Evolutionary conservation across 106 monocot species (phyloP), one percentile per base, ranked within the genome.

Genomic region (Acorus gramineus): DNA sequence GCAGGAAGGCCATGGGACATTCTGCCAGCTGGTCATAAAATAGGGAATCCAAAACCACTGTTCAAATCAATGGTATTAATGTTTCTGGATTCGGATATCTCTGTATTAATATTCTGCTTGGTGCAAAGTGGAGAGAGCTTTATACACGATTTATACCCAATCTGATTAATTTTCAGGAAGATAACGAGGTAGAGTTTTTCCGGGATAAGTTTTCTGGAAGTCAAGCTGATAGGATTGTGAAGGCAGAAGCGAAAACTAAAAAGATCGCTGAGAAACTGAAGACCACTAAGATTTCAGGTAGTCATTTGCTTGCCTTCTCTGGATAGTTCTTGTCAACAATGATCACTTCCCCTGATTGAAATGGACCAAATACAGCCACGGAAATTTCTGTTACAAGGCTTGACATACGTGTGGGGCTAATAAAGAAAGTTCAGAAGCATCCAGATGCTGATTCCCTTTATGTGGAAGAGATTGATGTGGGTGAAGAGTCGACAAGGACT

Each of bases 381-480:
- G 85, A 85, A 53, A 74, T 90, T 59, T 80, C 84, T 11, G 58
- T 90, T 11, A 76, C 96, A 4, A 84, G 85, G 28, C 82, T 96
- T 48, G 96, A 96, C 49, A 85, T 96, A 14, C 82, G 90, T 10
- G 91, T 96, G 6, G 96, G 96, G 61, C 67, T 85, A 5, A 96
- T 96, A 7, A 87, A 58, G 54, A 85, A 90, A 61, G 90, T 82
- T 64, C 74, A 87, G 72, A 96, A 87, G 66, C 96, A 96, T 56
- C 96, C 90, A 46, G 87, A 91, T 73, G 96, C 96, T 7, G 87
- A 96, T 85, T 87, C 96, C 7, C 85, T 96, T 52, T 96, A 85
- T 64, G 87, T 96, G 2, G 96, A 96, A 77, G 96, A 96, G 70
- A 96, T 96, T 66, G 96, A 91, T 74, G 82, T 96, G 12, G 96